Evolutionary conservation across 2,329 filamentous ascomycete genomes (phyloP), one percentile per base, ranked within the genome.

Genomic region (Fusarium fujikuroi): DNA sequence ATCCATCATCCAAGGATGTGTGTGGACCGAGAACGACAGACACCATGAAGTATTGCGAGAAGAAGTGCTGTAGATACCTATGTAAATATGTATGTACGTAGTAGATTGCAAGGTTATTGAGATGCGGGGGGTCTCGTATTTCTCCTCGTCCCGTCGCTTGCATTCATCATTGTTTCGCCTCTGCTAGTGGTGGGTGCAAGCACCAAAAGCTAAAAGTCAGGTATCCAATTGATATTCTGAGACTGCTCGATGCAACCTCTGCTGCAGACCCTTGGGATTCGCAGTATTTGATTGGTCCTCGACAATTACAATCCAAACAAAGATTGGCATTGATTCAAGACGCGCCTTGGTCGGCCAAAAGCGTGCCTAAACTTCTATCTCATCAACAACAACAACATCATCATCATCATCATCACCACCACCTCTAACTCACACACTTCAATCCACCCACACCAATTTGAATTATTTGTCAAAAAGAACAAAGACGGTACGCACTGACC

Each of bases 281-380:
- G 37, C 53, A 42, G 19, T 15, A 40, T 36, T 39, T 76, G 74
- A 79, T 79, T 79, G 77, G 77, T 37, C 58, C 23, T 18, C 34
- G 61, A 50, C 50, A 44, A 68, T 56, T 59, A 34, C 57, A 71
- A 73, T 69, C 71, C 69, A 78, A 78, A 77, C 68, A 75, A 72
- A 56, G 34, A 50, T 46, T 46, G 54, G 37, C 42, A 58, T 44
- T 34, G 25, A 58, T 50, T 25, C 30, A 43, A 67, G 60, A 58
- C 75, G 68, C 68, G 75, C 72, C 60, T 52, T 56, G 61, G 44
- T 49, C 28, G 12, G 25, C 42, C 49, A 52, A 63, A 71, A 63
- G 52, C 70, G 75, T 66, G 69, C 69, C 69, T 52, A 60, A 53
- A 56, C 25, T 58, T 60, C 19, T 49, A 23, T 49, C 43, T 60